These are phyloP conservation scores for Solanum pennellii DNA, from an alignment of 257 asterid species.

Conservation along the genomic window DNA sequence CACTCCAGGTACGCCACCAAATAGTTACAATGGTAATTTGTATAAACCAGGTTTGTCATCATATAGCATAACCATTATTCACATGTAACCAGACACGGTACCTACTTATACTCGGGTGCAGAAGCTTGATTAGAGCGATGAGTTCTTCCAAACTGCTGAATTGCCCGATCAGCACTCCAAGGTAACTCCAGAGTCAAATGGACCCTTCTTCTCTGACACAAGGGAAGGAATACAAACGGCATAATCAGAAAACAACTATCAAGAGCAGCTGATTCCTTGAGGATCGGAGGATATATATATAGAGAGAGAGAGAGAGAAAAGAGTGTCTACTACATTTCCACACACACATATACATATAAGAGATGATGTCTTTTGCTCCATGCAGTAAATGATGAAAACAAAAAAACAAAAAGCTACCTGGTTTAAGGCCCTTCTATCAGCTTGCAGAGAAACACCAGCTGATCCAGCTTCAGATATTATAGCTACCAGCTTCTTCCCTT, in stretches of 20 bases:
- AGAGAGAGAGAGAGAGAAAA: background rate
- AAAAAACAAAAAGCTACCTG: conserved; percentile 37
- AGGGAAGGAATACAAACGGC: conserved; percentile 14
- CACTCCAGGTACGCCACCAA: background rate
- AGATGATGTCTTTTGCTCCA: background rate
- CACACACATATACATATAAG: background rate
- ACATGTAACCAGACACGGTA: background rate
- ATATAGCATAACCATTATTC: background rate
- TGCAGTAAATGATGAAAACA: background rate
- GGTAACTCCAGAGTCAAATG: conserved; percentile 95
- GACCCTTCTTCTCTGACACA: conserved; percentile 83
- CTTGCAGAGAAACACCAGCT: conserved; percentile 99
- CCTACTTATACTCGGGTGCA: conserved; percentile 92
- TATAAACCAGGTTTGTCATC: background rate
- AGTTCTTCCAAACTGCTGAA: conserved; percentile 99
- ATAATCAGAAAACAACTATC: conserved; percentile 4
- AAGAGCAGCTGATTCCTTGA: conserved; percentile 4
- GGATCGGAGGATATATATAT: background rate
- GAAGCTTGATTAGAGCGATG: conserved; percentile 99
- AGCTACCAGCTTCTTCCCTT: conserved; percentile 83
- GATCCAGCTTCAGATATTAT: conserved; percentile 99
- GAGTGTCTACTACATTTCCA: background rate
- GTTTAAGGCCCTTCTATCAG: conserved; percentile 89
- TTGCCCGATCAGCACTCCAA: conserved; percentile 98
- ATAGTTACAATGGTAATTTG: background rate